These are phyloP conservation scores for Beauveria australis DNA, from an alignment of 2,329 filamentous ascomycete species.

Conservation along the genomic window DNA sequence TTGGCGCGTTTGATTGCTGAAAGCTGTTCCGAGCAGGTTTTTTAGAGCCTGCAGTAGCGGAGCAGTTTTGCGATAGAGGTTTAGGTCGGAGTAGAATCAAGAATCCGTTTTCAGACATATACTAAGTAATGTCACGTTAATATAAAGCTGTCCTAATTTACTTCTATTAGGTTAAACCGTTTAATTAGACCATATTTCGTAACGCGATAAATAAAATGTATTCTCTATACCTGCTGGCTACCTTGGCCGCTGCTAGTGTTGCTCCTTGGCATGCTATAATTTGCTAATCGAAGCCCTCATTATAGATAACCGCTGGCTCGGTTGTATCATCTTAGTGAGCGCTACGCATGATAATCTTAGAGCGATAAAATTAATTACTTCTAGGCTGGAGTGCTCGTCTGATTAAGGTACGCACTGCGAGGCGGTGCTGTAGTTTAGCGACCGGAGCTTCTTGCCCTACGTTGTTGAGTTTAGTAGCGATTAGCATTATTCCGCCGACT, in stretches of 20 bases:
- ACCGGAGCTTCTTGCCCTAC: no score
- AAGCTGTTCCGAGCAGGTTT: neutral
- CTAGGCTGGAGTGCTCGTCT: no score
- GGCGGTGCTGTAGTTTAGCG: no score
- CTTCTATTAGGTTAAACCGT: neutral
- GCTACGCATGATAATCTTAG: no score
- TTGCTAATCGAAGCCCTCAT: no score
- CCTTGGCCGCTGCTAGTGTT: neutral
- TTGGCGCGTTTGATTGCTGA: neutral
- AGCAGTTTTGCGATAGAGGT: neutral
- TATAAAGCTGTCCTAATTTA: neutral
- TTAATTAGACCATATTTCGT: neutral
- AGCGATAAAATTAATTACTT: no score
- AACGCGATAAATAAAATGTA: neutral
- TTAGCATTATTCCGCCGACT: no score
- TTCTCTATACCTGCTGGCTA: neutral
- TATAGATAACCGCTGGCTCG: no score
- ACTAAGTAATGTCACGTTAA: neutral
- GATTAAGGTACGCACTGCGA: no score
- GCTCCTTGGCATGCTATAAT: neutral
- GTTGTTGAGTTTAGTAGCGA: no score
- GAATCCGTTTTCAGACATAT: neutral
- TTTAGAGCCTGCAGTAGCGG: neutral
- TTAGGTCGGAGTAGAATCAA: neutral
- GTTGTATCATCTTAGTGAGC: no score